Conservation (phyloP, 257 asterid genomes). For the Striga asiatica region DNA sequence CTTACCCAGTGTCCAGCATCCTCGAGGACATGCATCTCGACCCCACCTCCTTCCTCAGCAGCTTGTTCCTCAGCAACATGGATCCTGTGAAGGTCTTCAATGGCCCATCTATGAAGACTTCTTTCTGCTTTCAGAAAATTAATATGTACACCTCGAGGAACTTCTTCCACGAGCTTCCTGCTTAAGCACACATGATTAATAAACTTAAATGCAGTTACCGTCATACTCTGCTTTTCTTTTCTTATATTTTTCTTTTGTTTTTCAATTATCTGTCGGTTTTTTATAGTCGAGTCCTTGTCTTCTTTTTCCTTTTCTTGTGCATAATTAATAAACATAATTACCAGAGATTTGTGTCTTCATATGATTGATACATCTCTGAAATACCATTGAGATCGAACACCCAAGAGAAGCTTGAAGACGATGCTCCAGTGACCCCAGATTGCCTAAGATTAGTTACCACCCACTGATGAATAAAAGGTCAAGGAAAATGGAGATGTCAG, state of each 20-base stretch:
- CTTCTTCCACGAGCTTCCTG: constrained; percentile 92
- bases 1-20: constrained; percentile 98
- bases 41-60: constrained; percentile 87
- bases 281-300: background rate
- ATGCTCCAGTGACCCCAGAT: constrained; percentile 37
- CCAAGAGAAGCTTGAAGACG: constrained; percentile 62
- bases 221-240: no score
- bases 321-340: constrained; percentile 22
- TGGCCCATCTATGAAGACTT: constrained; percentile 95
- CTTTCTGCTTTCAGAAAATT: constrained; percentile 93
- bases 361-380: constrained; percentile 85
- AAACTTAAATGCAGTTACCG: no score
- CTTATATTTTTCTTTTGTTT: no score
- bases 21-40: constrained; percentile 96
- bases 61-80: constrained; percentile 96
- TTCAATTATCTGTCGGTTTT: background rate
- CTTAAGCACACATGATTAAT: background rate
- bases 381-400: constrained; percentile 76
- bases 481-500: background rate
- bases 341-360: constrained; percentile 87
- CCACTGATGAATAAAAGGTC: constrained; percentile 47
- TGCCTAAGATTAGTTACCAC: constrained; percentile 83
- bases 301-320: no score
- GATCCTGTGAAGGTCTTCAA: constrained; percentile 82
- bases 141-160: constrained; percentile 89